phyloP scores from a whole-genome alignment of 1,284 basidiomycete genomes.

The Termitomyces sp. region DNA sequence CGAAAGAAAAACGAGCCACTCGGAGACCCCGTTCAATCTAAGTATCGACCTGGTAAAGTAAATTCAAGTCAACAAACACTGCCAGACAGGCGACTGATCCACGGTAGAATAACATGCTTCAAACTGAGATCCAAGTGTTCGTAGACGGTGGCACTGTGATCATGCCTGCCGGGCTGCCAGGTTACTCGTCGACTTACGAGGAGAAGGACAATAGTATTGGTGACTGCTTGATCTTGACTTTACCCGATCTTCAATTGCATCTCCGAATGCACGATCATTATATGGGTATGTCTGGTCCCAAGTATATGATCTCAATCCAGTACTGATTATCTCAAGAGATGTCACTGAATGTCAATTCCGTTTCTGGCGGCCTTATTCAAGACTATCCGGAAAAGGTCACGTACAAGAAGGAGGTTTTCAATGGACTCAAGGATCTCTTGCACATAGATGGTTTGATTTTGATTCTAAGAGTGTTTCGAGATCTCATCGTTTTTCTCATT shows the following conservation, averaged over 20 bases:
- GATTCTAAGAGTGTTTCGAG: conserved; percentile 20
- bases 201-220: conserved; percentile 38
- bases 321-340: conserved; percentile 53
- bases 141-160: conserved; percentile 55
- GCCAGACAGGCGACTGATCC: conserved; percentile 8
- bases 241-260: conserved; percentile 71
- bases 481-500: conserved; percentile 5
- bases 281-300: conserved; percentile 60
- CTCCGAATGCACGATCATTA: conserved; percentile 79
- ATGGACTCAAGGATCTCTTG: conserved; percentile 36
- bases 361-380: conserved; percentile 48
- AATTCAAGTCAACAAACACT: conserved; percentile 29
- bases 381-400: conserved; percentile 45
- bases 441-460: conserved; percentile 56
- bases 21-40: conserved; percentile 77
- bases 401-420: conserved; percentile 22
- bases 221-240: conserved; percentile 48
- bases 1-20: conserved; percentile 51
- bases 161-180: conserved; percentile 73
- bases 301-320: not conserved
- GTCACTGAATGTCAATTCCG: conserved; percentile 65
- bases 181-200: conserved; percentile 45
- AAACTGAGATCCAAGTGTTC: conserved; percentile 62
- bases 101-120: conserved; percentile 71
- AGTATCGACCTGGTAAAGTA: conserved; percentile 74